These are phyloP conservation scores for Beta vulgaris DNA, from an alignment of 148 eudicot genomes.

Conservation along the genomic window DNA sequence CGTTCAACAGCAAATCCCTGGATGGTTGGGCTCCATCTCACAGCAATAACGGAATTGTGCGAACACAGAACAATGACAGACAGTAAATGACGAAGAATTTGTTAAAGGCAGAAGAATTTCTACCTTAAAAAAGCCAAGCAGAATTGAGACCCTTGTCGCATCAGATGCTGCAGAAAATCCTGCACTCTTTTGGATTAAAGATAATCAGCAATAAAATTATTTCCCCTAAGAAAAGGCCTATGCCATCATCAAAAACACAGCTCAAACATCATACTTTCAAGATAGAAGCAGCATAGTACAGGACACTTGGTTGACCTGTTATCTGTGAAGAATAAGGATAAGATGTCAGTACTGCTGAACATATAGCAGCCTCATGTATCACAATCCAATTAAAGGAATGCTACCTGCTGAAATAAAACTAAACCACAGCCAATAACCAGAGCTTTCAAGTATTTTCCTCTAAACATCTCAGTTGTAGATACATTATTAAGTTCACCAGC, in stretches of 20 bases:
- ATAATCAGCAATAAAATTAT: conserved; percentile 15
- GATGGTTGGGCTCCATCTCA: background rate
- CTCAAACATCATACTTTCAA: conserved; percentile 54
- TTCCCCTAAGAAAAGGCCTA: background rate
- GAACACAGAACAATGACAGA: background rate
- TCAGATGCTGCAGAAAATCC: conserved; percentile 97
- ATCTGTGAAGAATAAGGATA: conserved; percentile 46
- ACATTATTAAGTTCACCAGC: conserved; percentile 52
- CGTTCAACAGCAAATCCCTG: background rate
- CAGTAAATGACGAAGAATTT: background rate
- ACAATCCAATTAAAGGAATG: background rate
- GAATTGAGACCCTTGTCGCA: conserved; percentile 91
- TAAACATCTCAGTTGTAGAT: conserved; percentile 65
- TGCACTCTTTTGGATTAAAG: conserved; percentile 61
- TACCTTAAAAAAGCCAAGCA: conserved; percentile 89
- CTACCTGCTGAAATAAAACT: conserved; percentile 94
- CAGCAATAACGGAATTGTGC: background rate
- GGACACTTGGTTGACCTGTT: conserved; percentile 98
- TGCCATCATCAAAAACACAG: background rate
- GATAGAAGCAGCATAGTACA: conserved; percentile 90
- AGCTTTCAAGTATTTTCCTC: conserved; percentile 89
- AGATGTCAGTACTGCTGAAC: background rate
- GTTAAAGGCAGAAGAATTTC: too few species aligned
- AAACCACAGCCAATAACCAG: conserved; percentile 80
- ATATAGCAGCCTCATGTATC: background rate